Conservation (phyloP, 2,329 filamentous ascomycete species). For the Madurella mycetomatis region DNA sequence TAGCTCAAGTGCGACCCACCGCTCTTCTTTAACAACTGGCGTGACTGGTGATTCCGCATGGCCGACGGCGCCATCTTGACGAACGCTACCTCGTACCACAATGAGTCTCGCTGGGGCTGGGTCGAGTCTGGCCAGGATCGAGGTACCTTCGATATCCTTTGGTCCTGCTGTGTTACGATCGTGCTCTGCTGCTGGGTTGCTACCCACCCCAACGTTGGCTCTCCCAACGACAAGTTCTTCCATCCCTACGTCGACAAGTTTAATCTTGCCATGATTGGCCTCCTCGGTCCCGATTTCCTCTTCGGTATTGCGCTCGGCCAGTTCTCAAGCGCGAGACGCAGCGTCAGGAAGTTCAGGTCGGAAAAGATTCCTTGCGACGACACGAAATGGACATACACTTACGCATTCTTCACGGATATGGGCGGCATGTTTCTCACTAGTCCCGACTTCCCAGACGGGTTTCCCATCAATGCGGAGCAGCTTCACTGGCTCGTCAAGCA, state of each 20-base stretch:
- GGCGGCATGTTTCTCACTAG: conserved; percentile 6
- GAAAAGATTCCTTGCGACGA: neutral
- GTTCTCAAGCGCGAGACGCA: conserved; percentile 31
- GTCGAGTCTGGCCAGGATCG: conserved; percentile 34
- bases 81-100: too few relatives aligned
- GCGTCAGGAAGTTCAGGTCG: conserved; percentile 30
- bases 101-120: too few relatives aligned
- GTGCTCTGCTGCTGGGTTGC: conserved; percentile 39
- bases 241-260: conserved; percentile 31
- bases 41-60: too few relatives aligned
- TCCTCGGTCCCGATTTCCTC: conserved; percentile 37
- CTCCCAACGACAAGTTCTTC: conserved; percentile 30
- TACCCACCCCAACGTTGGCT: conserved; percentile 36
- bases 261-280: conserved; percentile 32
- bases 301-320: conserved; percentile 34
- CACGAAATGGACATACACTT: conserved; percentile 5
- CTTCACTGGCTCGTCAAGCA: conserved; percentile 19
- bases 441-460: neutral
- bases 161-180: conserved; percentile 37
- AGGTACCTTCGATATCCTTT: conserved; percentile 39
- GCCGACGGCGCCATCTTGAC: too few relatives aligned
- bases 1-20: too few relatives aligned
- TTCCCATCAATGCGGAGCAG: conserved; percentile 14
- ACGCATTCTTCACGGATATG: conserved; percentile 14
- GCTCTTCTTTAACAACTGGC: too few relatives aligned